Base-by-base conservation (phyloP, 306 rosid genomes). In the Cicer cuneatum region DNA sequence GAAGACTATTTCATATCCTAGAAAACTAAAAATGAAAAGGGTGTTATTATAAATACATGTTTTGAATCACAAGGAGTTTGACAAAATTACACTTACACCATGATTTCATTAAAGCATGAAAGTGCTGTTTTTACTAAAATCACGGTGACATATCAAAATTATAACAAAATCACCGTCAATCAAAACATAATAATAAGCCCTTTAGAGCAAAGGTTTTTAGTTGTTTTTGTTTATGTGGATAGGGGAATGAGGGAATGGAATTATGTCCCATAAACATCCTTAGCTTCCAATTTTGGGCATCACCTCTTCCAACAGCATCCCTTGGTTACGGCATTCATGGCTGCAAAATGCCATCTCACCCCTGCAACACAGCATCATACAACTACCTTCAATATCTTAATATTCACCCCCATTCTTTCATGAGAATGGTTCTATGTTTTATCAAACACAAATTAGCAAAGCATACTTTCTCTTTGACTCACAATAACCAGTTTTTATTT, bases 341-440 rank as follows among this genome's bases (percentile, higher is more conserved):
- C 98, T 94, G 88, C 98, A 94, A 80, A 91, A 94, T 33, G 96
- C 98, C 63, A 88, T 87, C 75, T 94, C 97, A 47, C 98, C 98
- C 87, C 98, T 94, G 85, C 64, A 59, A 15, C 15, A 57, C 58
- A 73, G 52, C 67, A 58, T 9, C 53, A 59, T 16, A 9, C 69
- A 77, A 59, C 65, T 9, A 43, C 9, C 15, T 54, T 75, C 5
- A 68, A 69, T 7, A 69, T 47, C 64, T 7, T 19, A 46, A 46
- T 14, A 19, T 13, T 41, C 8, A n/a, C 42, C 37, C 37, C 49
- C 56, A 15, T 24, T 24, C 33, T 24, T 24, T 24, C 33, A 24
- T 14, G 15, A 8, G 4, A 49, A 49, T 49, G 21, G 10, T 29
- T 57, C 45, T 72, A 16, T 9, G n/a, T 72, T 57, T 11, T 40